Conservation (phyloP, 148 eudicot species). For the Amaranthus cruentus region DNA sequence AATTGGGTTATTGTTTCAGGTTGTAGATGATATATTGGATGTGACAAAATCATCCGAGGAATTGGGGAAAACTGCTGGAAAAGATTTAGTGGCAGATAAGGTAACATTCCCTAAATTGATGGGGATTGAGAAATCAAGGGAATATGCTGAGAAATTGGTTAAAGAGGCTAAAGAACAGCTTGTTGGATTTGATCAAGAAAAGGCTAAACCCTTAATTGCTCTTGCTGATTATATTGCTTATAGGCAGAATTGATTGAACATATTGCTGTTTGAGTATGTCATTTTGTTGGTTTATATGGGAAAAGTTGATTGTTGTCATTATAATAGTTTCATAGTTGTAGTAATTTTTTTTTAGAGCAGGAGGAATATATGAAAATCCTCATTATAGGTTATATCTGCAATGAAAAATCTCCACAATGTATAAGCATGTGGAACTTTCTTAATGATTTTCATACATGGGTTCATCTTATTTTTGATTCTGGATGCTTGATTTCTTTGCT, state of each 20-base stretch:
- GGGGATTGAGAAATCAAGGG: slow-evolving; percentile 48
- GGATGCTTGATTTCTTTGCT: no score
- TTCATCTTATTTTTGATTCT: no score
- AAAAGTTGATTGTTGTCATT: no score
- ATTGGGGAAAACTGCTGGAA: slow-evolving; percentile 55
- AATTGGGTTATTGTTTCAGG: slow-evolving; percentile 54
- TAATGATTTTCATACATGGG: no score
- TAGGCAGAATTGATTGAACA: slow-evolving; percentile 29
- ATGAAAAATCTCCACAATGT: no score
- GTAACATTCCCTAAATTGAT: slow-evolving; percentile 46
- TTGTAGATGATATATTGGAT: slow-evolving; percentile 69
- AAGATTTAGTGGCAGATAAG: slow-evolving; percentile 61
- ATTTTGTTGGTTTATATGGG: no score
- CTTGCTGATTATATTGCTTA: slow-evolving; percentile 48
- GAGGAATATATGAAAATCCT: no score
- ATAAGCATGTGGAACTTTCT: no score
- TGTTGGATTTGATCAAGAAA: slow-evolving; percentile 34
- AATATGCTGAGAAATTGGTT: slow-evolving; percentile 45
- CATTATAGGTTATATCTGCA: no score
- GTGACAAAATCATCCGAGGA: slow-evolving; percentile 58
- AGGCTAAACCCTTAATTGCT: slow-evolving; percentile 49
- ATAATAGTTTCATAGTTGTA: no score
- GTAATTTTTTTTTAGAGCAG: no score
- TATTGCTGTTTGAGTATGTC: no score
- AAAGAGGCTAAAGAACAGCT: slow-evolving; percentile 42